A percentile compares a stretch with the other conserved stretches of the same genome.
phyloP scores from a whole-genome alignment of 495 filamentous ascomycete species.

The Xylaria acuta region DNA sequence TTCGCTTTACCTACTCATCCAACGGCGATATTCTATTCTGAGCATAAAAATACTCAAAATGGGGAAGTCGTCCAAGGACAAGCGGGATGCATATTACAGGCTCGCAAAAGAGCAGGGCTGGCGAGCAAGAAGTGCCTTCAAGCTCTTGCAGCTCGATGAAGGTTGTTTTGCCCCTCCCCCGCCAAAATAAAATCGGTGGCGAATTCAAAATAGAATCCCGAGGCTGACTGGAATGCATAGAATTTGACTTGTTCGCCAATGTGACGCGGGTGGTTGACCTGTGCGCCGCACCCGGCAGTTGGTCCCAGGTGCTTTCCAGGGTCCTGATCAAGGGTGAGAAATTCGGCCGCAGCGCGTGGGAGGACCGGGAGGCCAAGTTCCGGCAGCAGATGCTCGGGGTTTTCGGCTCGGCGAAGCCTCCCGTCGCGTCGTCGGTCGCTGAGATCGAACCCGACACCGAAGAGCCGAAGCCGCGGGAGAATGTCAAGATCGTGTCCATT shows the following conservation, averaged over 20 bases:
- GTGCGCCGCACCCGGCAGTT: slow-evolving; percentile 94
- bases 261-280: slow-evolving; percentile 96
- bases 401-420: slow-evolving; percentile 36
- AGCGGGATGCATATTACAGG: slow-evolving; percentile 96
- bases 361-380: slow-evolving; percentile 73
- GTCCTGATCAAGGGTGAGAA: slow-evolving; percentile 91
- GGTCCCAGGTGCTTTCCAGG: slow-evolving; percentile 94
- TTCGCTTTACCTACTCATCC: background rate
- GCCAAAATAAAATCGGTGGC: background rate
- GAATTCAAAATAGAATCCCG: background rate
- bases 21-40: background rate
- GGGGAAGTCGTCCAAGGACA: slow-evolving; percentile 99
- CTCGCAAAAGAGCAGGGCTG: slow-evolving; percentile 98
- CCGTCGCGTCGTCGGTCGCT: slow-evolving; percentile 35
- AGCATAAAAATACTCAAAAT: slow-evolving; percentile 52
- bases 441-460: slow-evolving; percentile 14
- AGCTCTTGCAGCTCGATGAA: slow-evolving; percentile 93
- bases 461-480: slow-evolving; percentile 62
- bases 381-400: slow-evolving; percentile 61
- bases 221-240: slow-evolving; percentile 47
- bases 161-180: slow-evolving; percentile 40
- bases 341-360: slow-evolving; percentile 82
- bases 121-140: slow-evolving; percentile 96
- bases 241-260: slow-evolving; percentile 88
- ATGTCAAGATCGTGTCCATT: slow-evolving; percentile 93